Percentiles rank a stretch among this genome's conserved stretches.
These are phyloP conservation scores for Collybia sp. DNA, from an alignment of 768 basidiomycete genomes.

Conservation along the genomic window DNA sequence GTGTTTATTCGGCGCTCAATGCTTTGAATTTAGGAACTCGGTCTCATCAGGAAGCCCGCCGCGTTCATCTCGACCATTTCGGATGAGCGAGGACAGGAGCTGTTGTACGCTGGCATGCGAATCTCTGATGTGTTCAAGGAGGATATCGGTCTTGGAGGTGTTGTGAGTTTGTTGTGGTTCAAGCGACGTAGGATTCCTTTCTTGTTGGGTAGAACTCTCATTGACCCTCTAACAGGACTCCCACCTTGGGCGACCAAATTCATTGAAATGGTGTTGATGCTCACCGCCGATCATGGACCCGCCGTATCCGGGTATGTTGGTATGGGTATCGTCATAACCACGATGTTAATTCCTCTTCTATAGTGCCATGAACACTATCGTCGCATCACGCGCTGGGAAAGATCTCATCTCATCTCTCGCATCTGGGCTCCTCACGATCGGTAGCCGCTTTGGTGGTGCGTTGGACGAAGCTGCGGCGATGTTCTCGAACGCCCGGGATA, in stretches of 20 bases:
- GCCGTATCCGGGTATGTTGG: conserved; percentile 72
- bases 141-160: conserved; percentile 95
- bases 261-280: conserved; percentile 99
- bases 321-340: not conserved
- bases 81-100: conserved; percentile 98
- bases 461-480: conserved; percentile 95
- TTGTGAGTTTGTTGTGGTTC: conserved; percentile 96
- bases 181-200: conserved; percentile 62
- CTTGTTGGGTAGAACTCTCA: not conserved
- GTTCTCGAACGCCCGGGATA: conserved; percentile 90
- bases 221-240: conserved; percentile 35
- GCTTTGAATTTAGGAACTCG: conserved; percentile 57
- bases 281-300: conserved; percentile 97
- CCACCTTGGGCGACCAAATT: conserved; percentile 96
- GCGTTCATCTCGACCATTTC: conserved; percentile 99
- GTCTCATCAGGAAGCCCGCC: conserved; percentile 96
- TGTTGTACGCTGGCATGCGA: conserved; percentile 97
- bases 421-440: conserved; percentile 95
- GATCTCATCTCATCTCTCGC: conserved; percentile 95
- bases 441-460: conserved; percentile 97
- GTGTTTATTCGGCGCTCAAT: not conserved
- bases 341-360: conserved; percentile 16
- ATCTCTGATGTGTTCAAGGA: conserved; percentile 99
- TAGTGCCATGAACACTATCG: conserved; percentile 97
- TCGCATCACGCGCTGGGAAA: conserved; percentile 98